Evolutionary conservation across 2,329 filamentous ascomycete species (phyloP), one percentile per base, ranked within the genome.

Genomic region (Magnaporthales sp.): DNA sequence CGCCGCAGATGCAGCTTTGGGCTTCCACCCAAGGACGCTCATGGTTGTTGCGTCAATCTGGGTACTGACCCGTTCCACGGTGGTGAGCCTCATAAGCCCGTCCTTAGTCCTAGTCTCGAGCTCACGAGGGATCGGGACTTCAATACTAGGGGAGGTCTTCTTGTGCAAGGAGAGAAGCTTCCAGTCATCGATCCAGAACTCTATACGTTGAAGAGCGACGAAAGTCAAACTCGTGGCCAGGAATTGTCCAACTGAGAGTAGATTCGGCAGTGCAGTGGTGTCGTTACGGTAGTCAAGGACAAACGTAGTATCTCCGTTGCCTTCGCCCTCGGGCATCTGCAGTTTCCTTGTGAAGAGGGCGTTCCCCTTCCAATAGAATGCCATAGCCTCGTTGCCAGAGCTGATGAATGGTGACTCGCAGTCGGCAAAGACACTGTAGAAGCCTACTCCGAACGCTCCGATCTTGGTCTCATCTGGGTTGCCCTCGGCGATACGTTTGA

Each of bases 301-400:
- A 75, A 99, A 99, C n/a, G 90, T 91, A 2, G 96, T 99, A 72
- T 94, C 86, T 32, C 81, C 81, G 66, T 83, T 90, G 19, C 83
- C 79, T 73, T 92, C 84, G 27, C 86, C 86, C 15, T 68, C 82
- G 1, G 90, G 88, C 8, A 97, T 79, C 70, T 89, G 88, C 26
- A 95, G 84, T 71, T 92, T 91, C 72, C 93, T 90, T 27, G 96
- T 99, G 76, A 97, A 98, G 1, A 99, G 84, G 5, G 92, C 92
- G 76, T 98, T 98, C n/a, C 91, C 93, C 77, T 97, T 98, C 96
- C 95, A 99, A 80, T 97, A 99, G 75, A 99, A 99, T 0, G 94
- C 94, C 92, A 99, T 97, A 51, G 93, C 93, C 77, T 96, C 89
- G 69, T 85, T 86, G 0, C 95, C 95, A 0, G 94, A 98, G 71